These are phyloP conservation scores for Botrytis byssoidea DNA, from an alignment of 2,329 filamentous ascomycete genomes.

Conservation along the genomic window DNA sequence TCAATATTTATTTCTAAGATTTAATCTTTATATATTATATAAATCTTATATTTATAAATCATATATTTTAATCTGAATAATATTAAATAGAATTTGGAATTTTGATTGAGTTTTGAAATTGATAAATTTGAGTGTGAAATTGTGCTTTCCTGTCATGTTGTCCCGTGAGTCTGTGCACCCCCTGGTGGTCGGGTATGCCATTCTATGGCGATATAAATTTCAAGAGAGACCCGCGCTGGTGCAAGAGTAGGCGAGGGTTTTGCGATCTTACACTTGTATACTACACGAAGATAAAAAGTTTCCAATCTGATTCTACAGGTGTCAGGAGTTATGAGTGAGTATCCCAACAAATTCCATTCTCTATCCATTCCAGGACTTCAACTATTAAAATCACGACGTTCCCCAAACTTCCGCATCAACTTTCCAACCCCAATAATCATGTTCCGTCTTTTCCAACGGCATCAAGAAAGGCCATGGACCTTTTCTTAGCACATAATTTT, in stretches of 20 bases:
- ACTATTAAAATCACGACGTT: not conserved
- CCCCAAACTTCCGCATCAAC: conserved; percentile 14
- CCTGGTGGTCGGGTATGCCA: no score
- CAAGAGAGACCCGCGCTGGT: not conserved
- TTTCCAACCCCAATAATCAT: conserved; percentile 27
- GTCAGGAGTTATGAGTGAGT: not conserved
- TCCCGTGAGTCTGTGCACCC: no score
- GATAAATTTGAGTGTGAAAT: no score
- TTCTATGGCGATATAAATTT: not conserved
- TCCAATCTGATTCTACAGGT: not conserved
- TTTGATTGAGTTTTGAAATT: no score
- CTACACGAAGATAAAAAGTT: not conserved
- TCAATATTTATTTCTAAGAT: no score
- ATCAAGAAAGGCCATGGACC: conserved; percentile 17
- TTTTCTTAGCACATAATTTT: not conserved
- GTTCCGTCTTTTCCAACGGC: not conserved
- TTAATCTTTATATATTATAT: no score
- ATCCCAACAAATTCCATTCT: not conserved
- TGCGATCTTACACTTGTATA: not conserved
- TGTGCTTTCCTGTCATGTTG: no score
- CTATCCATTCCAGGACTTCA: no score
- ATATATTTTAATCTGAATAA: no score
- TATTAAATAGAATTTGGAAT: no score
- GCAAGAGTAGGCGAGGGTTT: not conserved
- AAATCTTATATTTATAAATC: no score